Conservation (phyloP, 768 basidiomycete genomes). For the Ramaria rubella region DNA sequence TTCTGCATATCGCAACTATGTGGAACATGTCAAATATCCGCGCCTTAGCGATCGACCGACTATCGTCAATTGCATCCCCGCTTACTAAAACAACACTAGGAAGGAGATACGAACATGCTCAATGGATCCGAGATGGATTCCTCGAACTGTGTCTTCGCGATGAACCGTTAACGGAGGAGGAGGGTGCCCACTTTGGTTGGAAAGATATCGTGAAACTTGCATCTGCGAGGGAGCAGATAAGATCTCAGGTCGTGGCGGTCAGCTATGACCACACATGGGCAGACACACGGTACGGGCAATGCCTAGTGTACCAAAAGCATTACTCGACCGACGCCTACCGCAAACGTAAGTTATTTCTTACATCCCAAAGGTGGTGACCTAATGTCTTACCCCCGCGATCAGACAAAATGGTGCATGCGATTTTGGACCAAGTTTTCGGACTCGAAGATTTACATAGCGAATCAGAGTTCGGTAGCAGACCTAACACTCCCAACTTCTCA, state of each 20-base stretch:
- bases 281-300: background rate
- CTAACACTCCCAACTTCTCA: background rate
- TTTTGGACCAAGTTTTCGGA: background rate
- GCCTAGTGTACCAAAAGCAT: background rate
- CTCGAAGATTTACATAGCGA: background rate
- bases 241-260: background rate
- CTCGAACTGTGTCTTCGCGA: background rate
- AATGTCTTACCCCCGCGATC: background rate
- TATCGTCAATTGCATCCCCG: background rate
- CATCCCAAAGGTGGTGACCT: background rate
- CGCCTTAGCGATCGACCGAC: background rate
- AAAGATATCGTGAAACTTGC: background rate
- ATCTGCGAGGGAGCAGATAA: background rate
- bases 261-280: background rate
- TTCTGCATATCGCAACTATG: background rate
- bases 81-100: background rate
- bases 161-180: background rate
- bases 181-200: background rate
- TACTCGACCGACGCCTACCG: background rate
- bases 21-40: background rate
- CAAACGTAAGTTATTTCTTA: background rate
- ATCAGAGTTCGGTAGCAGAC: background rate
- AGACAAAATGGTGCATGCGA: background rate
- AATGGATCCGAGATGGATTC: background rate
- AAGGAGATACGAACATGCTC: background rate